Evolutionary conservation across 495 filamentous ascomycete species (phyloP).

Genomic region (Podospora comata): DNA sequence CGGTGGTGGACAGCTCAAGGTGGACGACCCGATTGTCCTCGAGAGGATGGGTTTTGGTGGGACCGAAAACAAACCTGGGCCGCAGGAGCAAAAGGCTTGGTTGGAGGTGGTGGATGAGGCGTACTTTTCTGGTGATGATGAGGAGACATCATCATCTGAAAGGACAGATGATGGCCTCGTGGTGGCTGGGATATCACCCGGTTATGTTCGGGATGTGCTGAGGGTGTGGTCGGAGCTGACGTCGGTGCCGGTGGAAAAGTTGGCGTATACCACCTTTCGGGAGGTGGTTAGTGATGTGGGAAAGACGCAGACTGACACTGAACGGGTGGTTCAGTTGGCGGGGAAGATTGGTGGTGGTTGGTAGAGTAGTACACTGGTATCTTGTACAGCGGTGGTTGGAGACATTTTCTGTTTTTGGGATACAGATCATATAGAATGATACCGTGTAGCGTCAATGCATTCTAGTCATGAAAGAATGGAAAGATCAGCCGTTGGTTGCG

Average conservation of each 20-base stretch:
- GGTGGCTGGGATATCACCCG: slow-evolving; percentile 52
- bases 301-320: slow-evolving; percentile 68
- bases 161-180: slow-evolving; percentile 27
- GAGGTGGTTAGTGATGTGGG: slow-evolving; percentile 94
- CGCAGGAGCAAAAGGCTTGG: slow-evolving; percentile 81
- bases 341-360: slow-evolving; percentile 93
- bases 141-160: no score
- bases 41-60: slow-evolving; percentile 42
- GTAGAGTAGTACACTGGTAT: slow-evolving; percentile 44
- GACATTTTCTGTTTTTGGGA: no score
- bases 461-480: neutral
- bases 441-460: slow-evolving; percentile 13
- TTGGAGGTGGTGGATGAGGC: slow-evolving; percentile 84
- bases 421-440: neutral
- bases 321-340: slow-evolving; percentile 82
- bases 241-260: slow-evolving; percentile 63
- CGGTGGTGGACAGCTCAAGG: slow-evolving; percentile 91
- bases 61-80: slow-evolving; percentile 49
- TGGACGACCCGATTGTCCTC: slow-evolving; percentile 63
- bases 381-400: no score
- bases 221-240: slow-evolving; percentile 70
- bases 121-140: slow-evolving; percentile 78
- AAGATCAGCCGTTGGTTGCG: slow-evolving; percentile 36
- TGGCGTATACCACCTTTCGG: slow-evolving; percentile 83
- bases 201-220: slow-evolving; percentile 57